These are phyloP conservation scores for Xylariaceae sp. DNA, from an alignment of 2,329 filamentous ascomycete genomes.

Conservation along the genomic window DNA sequence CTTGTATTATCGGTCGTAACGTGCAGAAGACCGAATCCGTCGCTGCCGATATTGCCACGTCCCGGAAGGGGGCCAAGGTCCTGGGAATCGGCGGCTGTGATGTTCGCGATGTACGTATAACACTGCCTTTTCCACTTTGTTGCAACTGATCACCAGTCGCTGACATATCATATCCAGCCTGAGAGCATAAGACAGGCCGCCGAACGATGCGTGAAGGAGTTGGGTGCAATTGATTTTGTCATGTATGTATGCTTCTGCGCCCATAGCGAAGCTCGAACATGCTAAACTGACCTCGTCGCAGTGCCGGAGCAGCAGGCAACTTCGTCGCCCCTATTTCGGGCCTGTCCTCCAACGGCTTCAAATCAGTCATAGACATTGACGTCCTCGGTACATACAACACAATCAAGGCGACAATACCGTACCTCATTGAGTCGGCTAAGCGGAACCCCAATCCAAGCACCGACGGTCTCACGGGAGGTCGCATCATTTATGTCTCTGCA, in stretches of 20 bases:
- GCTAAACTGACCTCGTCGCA: constrained; percentile 35
- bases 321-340: constrained; percentile 83
- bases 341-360: constrained; percentile 86
- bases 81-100: constrained; percentile 78
- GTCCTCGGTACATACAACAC: constrained; percentile 92
- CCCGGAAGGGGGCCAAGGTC: constrained; percentile 74
- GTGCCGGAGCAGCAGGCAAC: constrained; percentile 91
- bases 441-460: constrained; percentile 56
- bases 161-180: constrained; percentile 37
- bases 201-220: constrained; percentile 72
- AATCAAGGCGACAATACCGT: constrained; percentile 81
- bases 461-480: constrained; percentile 67
- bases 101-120: constrained; percentile 61
- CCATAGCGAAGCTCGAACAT: constrained; percentile 1
- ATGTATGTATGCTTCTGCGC: constrained; percentile 75
- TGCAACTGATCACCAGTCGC: constrained; percentile 4
- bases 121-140: constrained; percentile 2
- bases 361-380: constrained; percentile 93
- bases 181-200: constrained; percentile 69
- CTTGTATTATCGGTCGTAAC: constrained; percentile 89
- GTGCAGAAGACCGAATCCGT: constrained; percentile 78
- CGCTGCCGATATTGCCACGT: constrained; percentile 77
- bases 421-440: constrained; percentile 70
- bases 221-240: constrained; percentile 86
- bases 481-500: constrained; percentile 86